These are phyloP conservation scores for Westerdykella aurantiaca DNA, from an alignment of 2,329 filamentous ascomycete species.

Conservation along the genomic window DNA sequence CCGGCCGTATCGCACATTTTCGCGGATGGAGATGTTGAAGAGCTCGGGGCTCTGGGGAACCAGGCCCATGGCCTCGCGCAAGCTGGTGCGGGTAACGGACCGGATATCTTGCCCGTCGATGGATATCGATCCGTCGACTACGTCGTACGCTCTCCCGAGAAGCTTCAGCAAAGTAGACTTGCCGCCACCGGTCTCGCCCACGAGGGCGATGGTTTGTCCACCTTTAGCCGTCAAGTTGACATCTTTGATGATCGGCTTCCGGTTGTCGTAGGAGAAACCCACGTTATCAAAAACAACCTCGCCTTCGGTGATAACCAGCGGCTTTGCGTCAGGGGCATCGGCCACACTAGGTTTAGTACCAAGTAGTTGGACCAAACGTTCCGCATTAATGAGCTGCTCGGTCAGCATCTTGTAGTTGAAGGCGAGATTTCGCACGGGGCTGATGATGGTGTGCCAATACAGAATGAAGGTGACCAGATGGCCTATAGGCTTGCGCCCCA, in stretches of 20 bases:
- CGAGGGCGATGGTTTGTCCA: conserved; percentile 55
- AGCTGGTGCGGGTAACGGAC: conserved; percentile 51
- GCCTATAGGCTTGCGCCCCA: conserved; percentile 49
- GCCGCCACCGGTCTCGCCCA: conserved; percentile 58
- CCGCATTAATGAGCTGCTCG: conserved; percentile 57
- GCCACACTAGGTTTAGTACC: conserved; percentile 53
- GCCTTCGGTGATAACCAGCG: conserved; percentile 44
- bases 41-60: conserved; percentile 61
- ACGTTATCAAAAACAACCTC: conserved; percentile 52
- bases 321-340: conserved; percentile 36
- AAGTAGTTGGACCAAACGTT: conserved; percentile 55
- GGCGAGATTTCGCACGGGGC: conserved; percentile 47
- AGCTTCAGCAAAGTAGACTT: conserved; percentile 60
- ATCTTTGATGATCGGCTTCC: conserved; percentile 47
- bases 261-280: conserved; percentile 51
- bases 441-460: conserved; percentile 53
- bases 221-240: conserved; percentile 47
- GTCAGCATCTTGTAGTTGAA: conserved; percentile 46
- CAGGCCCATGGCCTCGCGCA: conserved; percentile 56
- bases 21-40: conserved; percentile 59
- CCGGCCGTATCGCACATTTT: conserved; percentile 60
- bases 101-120: conserved; percentile 58
- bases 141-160: conserved; percentile 56
- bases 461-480: conserved; percentile 60
- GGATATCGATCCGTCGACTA: conserved; percentile 48